Base-by-base conservation (phyloP, 2,329 filamentous ascomycete genomes). In the Beauveria caledonica region DNA sequence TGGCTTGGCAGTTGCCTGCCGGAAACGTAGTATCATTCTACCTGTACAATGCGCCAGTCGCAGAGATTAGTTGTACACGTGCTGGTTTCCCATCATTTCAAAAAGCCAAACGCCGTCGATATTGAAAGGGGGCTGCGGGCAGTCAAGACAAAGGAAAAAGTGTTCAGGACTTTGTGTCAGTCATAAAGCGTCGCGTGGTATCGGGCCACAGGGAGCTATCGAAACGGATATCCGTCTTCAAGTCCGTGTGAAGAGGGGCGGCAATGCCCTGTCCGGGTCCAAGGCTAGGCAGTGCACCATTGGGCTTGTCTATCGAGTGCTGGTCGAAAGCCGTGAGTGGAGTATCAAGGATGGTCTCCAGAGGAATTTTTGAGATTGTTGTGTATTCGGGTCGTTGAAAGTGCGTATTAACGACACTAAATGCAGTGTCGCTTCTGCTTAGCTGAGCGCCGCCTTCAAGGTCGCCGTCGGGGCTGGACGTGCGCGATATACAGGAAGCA, bases 381-480 rank as follows among this genome's bases (percentile, higher is more conserved):
- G 55, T 21, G 23, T 40, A 50, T 19, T 23, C 45, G 21, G 55
- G 55, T 40, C 55, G 55, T 5, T 13, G 6, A 42, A 58, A 58
- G 42, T 58, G 55, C 15, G 55, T 50, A 3, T 56, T 46, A 17
- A 52, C 25, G n/a, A 44, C 25, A 25, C 58, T 60, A 21, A 53
- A 52, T 17, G 46, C 60, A 15, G 60, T 57, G 15, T 61, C 60
- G 54, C 60, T 61, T 21, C 60, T 19, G 19, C 49, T 33, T 11
- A 61, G 42, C 17, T 61, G 39, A 25, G 60, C 60, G 27, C 60
- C 60, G 25, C 60, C 60, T 7, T 58, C 60, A 6, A 58, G 36
- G 10, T 61, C 60, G 29, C 53, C 40, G 21, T 61, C 60, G 13
- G 60, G 53, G 7, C 45, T 58, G 10, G 60, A 61, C 13, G 54